Conservation (phyloP, 139 green algal genomes). For the Chlamydomonas asymmetrica region DNA sequence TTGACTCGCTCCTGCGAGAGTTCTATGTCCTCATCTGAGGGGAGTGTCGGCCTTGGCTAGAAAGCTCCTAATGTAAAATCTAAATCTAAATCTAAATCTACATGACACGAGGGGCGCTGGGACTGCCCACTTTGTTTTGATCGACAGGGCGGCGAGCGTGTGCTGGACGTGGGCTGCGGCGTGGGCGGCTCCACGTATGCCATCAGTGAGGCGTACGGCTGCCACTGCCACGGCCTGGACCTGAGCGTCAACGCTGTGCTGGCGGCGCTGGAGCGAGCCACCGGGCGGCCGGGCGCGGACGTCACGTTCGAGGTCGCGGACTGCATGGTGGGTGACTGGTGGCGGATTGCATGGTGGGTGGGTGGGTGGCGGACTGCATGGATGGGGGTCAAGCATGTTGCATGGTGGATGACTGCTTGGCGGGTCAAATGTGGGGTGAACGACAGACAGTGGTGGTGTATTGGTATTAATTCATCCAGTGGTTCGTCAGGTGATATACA, state of each 20-base stretch:
- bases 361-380: too few relatives aligned
- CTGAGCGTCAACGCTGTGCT: slow-evolving; percentile 84
- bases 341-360: slow-evolving; percentile 43
- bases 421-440: too few relatives aligned
- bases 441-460: too few relatives aligned
- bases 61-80: too few relatives aligned
- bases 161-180: slow-evolving; percentile 85
- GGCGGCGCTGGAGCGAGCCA: slow-evolving; percentile 63
- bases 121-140: not conserved
- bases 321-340: too few relatives aligned
- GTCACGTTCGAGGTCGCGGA: slow-evolving; percentile 86
- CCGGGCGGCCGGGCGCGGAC: slow-evolving; percentile 21
- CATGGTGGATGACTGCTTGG: too few relatives aligned
- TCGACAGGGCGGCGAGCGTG: slow-evolving; percentile 8
- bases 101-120: not conserved
- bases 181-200: slow-evolving; percentile 45
- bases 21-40: too few relatives aligned
- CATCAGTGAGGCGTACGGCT: slow-evolving; percentile 49
- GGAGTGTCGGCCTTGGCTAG: too few relatives aligned
- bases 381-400: too few relatives aligned
- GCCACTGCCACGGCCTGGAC: slow-evolving; percentile 81
- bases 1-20: slow-evolving; percentile 13
- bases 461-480: too few relatives aligned
- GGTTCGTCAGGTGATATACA: too few relatives aligned
- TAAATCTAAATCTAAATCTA: too few relatives aligned